Conservation (phyloP, 2,329 filamentous ascomycete species). For the Neofusicoccum laricinum region DNA sequence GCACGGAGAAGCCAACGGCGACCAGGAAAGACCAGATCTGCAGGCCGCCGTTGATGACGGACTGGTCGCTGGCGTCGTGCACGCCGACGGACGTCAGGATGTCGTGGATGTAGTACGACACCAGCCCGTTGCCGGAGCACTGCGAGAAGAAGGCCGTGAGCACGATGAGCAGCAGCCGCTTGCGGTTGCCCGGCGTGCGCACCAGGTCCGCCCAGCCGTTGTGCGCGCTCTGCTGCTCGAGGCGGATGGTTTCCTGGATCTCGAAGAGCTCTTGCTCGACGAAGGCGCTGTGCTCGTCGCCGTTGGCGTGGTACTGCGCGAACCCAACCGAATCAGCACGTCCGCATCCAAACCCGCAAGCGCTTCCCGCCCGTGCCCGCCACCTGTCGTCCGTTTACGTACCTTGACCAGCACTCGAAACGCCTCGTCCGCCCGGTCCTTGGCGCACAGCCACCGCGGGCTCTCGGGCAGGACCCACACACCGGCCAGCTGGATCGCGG, state of each 20-base stretch:
- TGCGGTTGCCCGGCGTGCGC: conserved; percentile 49
- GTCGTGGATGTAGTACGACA: conserved; percentile 11
- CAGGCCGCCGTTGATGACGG: conserved; percentile 9
- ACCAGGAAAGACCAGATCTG: conserved; percentile 22
- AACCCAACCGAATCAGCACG: conserved; percentile 40
- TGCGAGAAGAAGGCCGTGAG: conserved; percentile 49
- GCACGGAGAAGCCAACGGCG: conserved; percentile 33
- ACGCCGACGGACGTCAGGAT: conserved; percentile 11
- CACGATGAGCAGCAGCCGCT: conserved; percentile 49
- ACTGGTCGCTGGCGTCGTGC: neutral
- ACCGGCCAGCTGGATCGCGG: conserved; percentile 40
- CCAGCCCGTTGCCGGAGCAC: conserved; percentile 10
- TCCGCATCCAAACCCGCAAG: too few relatives aligned
- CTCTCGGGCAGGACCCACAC: conserved; percentile 49
- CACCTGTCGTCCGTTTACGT: conserved; percentile 21
- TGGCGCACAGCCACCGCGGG: conserved; percentile 47
- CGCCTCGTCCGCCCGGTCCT: conserved; percentile 24
- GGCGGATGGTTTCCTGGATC: conserved; percentile 49
- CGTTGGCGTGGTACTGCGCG: conserved; percentile 46
- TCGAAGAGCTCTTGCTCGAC: conserved; percentile 58
- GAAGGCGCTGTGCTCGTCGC: conserved; percentile 49
- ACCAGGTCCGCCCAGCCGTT: conserved; percentile 55
- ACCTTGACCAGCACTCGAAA: conserved; percentile 52
- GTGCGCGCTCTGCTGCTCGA: conserved; percentile 49
- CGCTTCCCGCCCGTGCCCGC: too few relatives aligned